Base-by-base conservation (phyloP, 768 basidiomycete genomes). In the Omphalotus guepiniiformis region DNA sequence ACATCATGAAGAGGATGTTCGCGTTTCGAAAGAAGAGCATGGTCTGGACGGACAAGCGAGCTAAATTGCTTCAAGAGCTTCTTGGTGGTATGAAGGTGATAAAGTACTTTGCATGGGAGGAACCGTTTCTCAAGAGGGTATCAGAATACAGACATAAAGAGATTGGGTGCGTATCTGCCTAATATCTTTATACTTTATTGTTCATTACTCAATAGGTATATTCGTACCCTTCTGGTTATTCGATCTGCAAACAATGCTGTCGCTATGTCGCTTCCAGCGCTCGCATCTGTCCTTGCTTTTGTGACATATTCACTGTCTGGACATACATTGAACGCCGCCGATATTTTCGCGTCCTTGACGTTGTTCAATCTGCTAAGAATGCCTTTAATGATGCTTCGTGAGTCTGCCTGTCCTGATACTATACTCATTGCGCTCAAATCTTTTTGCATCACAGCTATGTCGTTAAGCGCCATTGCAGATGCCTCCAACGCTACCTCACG, bases 81-180 rank as follows among this genome's bases (percentile, higher is more conserved):
- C 67, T 96, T 0, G 82, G 84, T 12, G 88, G 89, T 1, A 93
- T 96, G 80, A 85, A 89, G 53, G 78, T 95, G 51, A 88, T 96
- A 74, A 96, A 96, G 64, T 84, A 85, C 62, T 94, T 94, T 63
- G 83, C 87, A 4, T 93, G 90, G 90, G 90, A 93, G 58, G 57
- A 65, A 1, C 89, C 93, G 0, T 94, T 91, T 63, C 72, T 95
- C 19, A 69, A 79, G 13, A 80, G 85, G 37, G 76, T 96, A 22
- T 74, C 76, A 25, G 77, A 76, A 34, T 87, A 86, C 57, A 74
- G 94, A 43, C 69, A 67, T 40, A 75, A 76, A 41, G 93, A 95
- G 63, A 80, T 92, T 66, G 62, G 56, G 76, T 87, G 73, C 34
- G 75, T 51, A 6, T 40, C 25, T 40, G 26, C 29, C 27, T 16